Evolutionary conservation across 257 asterid genomes (phyloP), one percentile per base, ranked within the genome.

Genomic region (Striga asiatica): DNA sequence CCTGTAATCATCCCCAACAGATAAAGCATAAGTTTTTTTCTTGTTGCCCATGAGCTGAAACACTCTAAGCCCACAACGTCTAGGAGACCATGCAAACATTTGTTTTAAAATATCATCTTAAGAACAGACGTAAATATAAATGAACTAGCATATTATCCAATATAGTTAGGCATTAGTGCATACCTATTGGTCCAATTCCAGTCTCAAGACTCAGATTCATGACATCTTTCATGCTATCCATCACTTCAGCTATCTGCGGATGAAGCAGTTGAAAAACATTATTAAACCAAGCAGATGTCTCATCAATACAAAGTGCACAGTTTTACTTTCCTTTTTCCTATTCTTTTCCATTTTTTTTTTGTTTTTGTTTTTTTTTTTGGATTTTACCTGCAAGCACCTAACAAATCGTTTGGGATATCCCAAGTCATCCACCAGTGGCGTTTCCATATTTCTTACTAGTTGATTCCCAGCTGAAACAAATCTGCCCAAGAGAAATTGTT

Each of bases 131-230:
- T 12, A 38, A 47, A 10, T 23, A n/a, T 5, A 48, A 13, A 3
- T 10, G 3, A 50, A 53, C n/a, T 18, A 28, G 20, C 29, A 52
- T 24, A 28, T 13, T 31, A 20, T 42, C 12, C 3, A 24, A 7
- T 23, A 13, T 24, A 48, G 7, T 37, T 9, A 24, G 27, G 19
- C 12, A 49, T 35, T 23, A n/a, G 14, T 19, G 37, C 81, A 54
- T 82, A 85, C 95, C 95, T 3, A 82, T 72, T 49, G 95, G 85
- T 56, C 83, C 94, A 57, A 66, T 23, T 55, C 58, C 66, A 11
- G 61, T 64, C 32, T 19, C 48, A 16, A 2, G 41, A 60, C 88
- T 72, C 60, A 76, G 60, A 8, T 58, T 54, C 54, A 85, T 78
- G 54, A 85, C 73, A 64, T 76, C 85, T 62, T 61, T 73, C 85